Base-by-base conservation (phyloP, 371 early-diverging fungal species). In the Apophysomyces elegans region DNA sequence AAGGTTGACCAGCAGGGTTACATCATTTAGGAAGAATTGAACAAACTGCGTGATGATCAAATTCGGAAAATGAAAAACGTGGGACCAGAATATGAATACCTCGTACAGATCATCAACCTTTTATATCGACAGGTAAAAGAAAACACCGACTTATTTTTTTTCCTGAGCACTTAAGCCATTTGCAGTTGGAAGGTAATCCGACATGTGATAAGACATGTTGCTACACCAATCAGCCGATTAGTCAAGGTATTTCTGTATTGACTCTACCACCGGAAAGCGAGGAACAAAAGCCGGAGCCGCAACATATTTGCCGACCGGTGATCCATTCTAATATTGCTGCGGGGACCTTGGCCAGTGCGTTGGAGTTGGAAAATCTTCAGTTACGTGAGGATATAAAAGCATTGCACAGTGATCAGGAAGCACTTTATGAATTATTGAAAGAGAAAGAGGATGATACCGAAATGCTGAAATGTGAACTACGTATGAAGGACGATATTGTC, bases 41-140 rank as follows among this genome's bases (percentile, higher is more conserved):
- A 74, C 66, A 58, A 68, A 41, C 47, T 75, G 39, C 75, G 73
- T 45, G 70, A 73, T 35, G 78, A 80, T 45, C 75, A 73, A 37
- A 71, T 80, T 35, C 62, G 69, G 37, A 70, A 75, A 56, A 78
- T 78, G 73, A 76, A 72, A 58, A 62, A 69, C 39, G 73, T 78
- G 36, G 80, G 83, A 35, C 83, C 83, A 45, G 83, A 83, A 63
- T 83, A 83, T 58, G 80, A 83, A 66, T 83, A 83, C 61, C 67
- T 83, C n/a, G 83, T 83, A 11, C 83, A 83, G 69, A 77, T 80
- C 47, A 69, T 83, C 26, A 68, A 83, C 61, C 43, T 80, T 38
- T 59, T 83, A 26, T 75, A 83, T 68, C 66, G 74, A 65, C 83
- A 81, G 66, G 70, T 77, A 63, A 67, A 38, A 18, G 36, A n/a